Conservation (phyloP, 768 basidiomycete species). For the Mycena polygramma region DNA sequence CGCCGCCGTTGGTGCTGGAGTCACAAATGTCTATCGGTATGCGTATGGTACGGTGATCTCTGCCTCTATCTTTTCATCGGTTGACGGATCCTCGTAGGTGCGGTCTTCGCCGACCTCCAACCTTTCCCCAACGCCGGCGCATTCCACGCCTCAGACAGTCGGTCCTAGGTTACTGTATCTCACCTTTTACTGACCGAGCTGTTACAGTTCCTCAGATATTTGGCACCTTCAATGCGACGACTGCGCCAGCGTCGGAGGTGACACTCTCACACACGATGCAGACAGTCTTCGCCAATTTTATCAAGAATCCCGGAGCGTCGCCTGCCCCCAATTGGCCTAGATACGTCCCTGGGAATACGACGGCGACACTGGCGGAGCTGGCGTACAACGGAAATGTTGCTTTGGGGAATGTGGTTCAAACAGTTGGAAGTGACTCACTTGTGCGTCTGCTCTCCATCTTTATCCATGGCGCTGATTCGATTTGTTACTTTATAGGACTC, state of each 20-base stretch:
- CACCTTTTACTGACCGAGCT: too few species aligned
- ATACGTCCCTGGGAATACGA: constrained; percentile 32
- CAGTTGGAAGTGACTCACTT: constrained; percentile 26
- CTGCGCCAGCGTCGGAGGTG: constrained; percentile 40
- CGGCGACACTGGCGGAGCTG: constrained; percentile 38
- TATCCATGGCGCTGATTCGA: neutral
- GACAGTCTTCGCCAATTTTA: constrained; percentile 36
- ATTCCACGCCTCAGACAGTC: constrained; percentile 41
- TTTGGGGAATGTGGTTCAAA: constrained; percentile 34
- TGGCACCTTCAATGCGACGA: constrained; percentile 43
- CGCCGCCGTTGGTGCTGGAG: constrained; percentile 34
- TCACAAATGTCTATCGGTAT: constrained; percentile 37
- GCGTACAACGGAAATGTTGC: constrained; percentile 40
- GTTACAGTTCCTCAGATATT: constrained; percentile 41
- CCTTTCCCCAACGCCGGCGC: constrained; percentile 40
- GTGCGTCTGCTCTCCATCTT: constrained; percentile 9
- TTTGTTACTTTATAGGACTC: neutral
- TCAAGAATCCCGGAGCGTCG: constrained; percentile 34
- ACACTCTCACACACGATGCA: constrained; percentile 42
- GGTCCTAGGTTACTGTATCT: neutral
- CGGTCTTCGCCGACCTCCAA: constrained; percentile 41
- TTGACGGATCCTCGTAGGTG: neutral
- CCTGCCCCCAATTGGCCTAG: constrained; percentile 39
- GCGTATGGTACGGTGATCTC: constrained; percentile 30
- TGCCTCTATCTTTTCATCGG: neutral